These are phyloP conservation scores for Acorus gramineus DNA, from an alignment of 106 monocot species.

Conservation along the genomic window DNA sequence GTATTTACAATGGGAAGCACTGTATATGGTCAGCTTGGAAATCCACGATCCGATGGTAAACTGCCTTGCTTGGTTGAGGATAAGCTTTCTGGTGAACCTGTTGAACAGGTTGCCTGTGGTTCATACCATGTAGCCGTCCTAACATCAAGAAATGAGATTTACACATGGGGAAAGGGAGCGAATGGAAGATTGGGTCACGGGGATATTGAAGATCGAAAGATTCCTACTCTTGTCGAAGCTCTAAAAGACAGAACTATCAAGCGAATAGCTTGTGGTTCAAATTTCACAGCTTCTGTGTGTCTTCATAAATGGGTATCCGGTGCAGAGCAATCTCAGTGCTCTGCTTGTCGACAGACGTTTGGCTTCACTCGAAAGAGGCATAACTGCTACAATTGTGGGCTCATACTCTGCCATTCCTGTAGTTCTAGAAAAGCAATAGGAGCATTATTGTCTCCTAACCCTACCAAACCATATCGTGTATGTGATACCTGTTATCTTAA, in stretches of 20 bases:
- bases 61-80: conserved; percentile 77
- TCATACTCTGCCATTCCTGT: conserved; percentile 78
- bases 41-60: conserved; percentile 76
- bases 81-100: conserved; percentile 50
- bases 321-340: conserved; percentile 80
- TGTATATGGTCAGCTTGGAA: conserved; percentile 97
- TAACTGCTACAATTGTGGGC: conserved; percentile 90
- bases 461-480: conserved; percentile 73
- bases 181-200: conserved; percentile 97
- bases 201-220: conserved; percentile 80
- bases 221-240: conserved; percentile 78
- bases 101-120: conserved; percentile 78
- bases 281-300: conserved; percentile 79
- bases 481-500: conserved; percentile 79
- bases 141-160: conserved; percentile 66
- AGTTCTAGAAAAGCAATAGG: conserved; percentile 63
- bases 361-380: conserved; percentile 90
- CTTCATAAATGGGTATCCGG: conserved; percentile 92
- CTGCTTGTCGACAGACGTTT: conserved; percentile 72
- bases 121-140: conserved; percentile 83
- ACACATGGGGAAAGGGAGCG: conserved; percentile 93
- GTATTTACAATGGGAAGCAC: conserved; percentile 79
- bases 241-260: conserved; percentile 86
- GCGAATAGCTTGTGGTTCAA: conserved; percentile 76
- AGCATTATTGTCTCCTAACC: conserved; percentile 70